Conservation (phyloP, 352 stramenopile species). For the Globisporangium iwayamae region DNA sequence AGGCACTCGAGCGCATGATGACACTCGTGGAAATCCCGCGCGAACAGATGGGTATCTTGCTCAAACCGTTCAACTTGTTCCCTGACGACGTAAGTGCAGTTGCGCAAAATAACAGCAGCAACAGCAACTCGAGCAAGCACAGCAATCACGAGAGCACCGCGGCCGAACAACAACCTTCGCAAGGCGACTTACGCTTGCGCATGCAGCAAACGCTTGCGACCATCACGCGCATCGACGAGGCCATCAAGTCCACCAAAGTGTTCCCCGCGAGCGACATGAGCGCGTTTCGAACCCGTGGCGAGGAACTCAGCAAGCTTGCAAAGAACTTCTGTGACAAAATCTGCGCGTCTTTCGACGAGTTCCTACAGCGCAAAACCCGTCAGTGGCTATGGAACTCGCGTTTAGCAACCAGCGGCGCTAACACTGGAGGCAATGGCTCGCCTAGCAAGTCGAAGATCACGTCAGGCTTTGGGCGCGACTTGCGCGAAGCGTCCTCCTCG, state of each 20-base stretch:
- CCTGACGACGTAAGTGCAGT: conserved; percentile 23
- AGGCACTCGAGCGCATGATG: conserved; percentile 50
- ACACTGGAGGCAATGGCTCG: background rate
- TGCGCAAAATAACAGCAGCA: conserved; percentile 12
- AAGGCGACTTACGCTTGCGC: conserved; percentile 25
- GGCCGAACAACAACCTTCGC: background rate
- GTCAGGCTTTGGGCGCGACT: conserved; percentile 17
- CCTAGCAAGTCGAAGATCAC: conserved; percentile 9
- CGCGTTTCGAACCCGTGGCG: conserved; percentile 48
- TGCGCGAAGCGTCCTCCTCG: conserved; percentile 28
- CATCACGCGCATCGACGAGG: conserved; percentile 40
- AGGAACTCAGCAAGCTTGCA: conserved; percentile 48
- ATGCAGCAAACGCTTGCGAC: conserved; percentile 38
- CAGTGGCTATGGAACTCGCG: conserved; percentile 31
- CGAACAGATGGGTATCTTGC: conserved; percentile 49
- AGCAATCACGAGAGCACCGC: background rate
- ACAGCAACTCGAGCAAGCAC: conserved; percentile 6
- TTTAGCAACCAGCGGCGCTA: conserved; percentile 1
- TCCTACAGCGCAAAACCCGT: conserved; percentile 45
- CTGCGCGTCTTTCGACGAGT: conserved; percentile 44
- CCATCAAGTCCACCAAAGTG: conserved; percentile 50
- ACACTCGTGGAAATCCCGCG: conserved; percentile 45
- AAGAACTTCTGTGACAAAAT: conserved; percentile 55
- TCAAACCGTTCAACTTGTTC: conserved; percentile 51
- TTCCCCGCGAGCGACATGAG: conserved; percentile 68